Conservation (phyloP, 2,329 filamentous ascomycete genomes). For the Colletotrichum magnum region DNA sequence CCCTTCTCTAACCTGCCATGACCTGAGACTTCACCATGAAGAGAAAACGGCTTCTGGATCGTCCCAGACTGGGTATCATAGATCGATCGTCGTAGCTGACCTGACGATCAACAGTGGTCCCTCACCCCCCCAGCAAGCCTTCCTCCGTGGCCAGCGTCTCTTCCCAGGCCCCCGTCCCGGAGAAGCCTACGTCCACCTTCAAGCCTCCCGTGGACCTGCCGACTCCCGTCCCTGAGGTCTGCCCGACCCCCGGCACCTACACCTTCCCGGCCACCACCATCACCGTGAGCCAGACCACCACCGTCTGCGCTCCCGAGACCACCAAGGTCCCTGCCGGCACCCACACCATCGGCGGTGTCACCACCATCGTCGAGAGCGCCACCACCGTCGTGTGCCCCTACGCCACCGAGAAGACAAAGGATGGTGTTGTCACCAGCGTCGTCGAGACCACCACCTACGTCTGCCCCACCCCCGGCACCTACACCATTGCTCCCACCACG, state of each 20-base stretch:
- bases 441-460: constrained; percentile 79
- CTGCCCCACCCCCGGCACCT: constrained; percentile 81
- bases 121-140: constrained; percentile 50
- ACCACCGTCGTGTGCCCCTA: constrained; percentile 81
- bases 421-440: constrained; percentile 74
- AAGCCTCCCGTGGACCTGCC: constrained; percentile 63
- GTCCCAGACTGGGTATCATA: no score
- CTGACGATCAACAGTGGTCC: constrained; percentile 52
- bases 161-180: constrained; percentile 46
- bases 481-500: constrained; percentile 80
- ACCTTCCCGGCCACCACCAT: constrained; percentile 82
- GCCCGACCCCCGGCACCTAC: constrained; percentile 79
- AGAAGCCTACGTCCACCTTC: constrained; percentile 54
- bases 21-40: not conserved
- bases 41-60: not conserved
- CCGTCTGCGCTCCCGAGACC: constrained; percentile 74
- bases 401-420: constrained; percentile 73
- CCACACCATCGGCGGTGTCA: constrained; percentile 80
- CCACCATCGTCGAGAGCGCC: constrained; percentile 75
- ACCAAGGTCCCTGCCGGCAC: constrained; percentile 74
- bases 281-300: constrained; percentile 76
- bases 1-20: not conserved
- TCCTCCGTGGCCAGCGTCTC: constrained; percentile 43
- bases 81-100: constrained; percentile 13
- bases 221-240: constrained; percentile 67